phyloP scores from a whole-genome alignment of 768 basidiomycete species.

The Calocera cornea region DNA sequence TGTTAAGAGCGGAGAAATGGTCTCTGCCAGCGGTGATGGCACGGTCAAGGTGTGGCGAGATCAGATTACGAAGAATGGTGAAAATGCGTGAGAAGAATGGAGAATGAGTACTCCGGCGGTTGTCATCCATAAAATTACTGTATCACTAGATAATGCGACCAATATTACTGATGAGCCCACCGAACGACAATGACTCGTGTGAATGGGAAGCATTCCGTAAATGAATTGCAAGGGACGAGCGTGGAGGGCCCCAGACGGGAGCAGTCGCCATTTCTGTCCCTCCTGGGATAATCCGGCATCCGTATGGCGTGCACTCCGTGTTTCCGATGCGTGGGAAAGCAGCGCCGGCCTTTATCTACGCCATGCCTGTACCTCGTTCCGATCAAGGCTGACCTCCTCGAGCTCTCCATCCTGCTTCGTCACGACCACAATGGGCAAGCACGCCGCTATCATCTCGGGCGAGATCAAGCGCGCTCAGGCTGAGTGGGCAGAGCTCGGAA shows the following conservation, averaged over 20 bases:
- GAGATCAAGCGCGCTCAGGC: neutral
- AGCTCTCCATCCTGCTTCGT: neutral
- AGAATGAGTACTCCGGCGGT: no score
- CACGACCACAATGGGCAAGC: neutral
- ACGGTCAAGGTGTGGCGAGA: slow-evolving; percentile 72
- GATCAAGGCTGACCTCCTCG: neutral
- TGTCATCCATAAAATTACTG: neutral
- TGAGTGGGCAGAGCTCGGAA: neutral
- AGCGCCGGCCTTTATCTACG: neutral
- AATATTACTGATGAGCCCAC: no score
- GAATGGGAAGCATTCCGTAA: no score
- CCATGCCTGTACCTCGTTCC: neutral
- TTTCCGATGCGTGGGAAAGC: no score
- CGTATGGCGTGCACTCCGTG: no score
- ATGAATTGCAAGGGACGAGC: no score
- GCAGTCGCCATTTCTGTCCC: neutral
- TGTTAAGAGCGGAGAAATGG: slow-evolving; percentile 61
- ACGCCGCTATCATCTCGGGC: neutral
- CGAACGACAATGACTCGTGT: no score
- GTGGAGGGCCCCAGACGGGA: neutral
- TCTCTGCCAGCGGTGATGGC: slow-evolving; percentile 84
- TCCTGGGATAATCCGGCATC: neutral
- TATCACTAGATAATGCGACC: neutral
- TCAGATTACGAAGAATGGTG: neutral
- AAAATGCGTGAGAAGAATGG: neutral